phyloP scores from a whole-genome alignment of 768 basidiomycete species.

The Boletus rex-veris region DNA sequence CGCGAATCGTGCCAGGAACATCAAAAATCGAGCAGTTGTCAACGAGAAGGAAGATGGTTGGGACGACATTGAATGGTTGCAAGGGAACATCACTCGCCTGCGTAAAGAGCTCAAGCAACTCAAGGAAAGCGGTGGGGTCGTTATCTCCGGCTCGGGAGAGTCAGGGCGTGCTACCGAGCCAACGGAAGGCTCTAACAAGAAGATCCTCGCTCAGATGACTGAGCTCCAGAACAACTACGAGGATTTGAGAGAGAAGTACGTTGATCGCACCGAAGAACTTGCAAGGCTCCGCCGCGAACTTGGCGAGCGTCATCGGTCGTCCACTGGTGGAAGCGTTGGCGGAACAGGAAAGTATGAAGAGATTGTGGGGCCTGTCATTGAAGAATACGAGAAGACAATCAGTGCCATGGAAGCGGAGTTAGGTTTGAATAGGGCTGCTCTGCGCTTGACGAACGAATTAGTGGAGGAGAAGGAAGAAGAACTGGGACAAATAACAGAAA shows the following conservation, averaged over 20 bases:
- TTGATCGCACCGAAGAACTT: constrained; percentile 86
- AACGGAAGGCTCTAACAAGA: constrained; percentile 66
- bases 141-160: constrained; percentile 25
- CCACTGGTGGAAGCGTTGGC: constrained; percentile 54
- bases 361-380: constrained; percentile 95
- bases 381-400: constrained; percentile 98
- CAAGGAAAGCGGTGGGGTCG: constrained; percentile 57
- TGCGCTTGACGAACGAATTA: constrained; percentile 88
- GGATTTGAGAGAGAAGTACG: constrained; percentile 77
- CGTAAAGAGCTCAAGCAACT: constrained; percentile 81
- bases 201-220: constrained; percentile 74
- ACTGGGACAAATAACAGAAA: constrained; percentile 56
- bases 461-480: constrained; percentile 91
- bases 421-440: constrained; percentile 78
- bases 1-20: constrained; percentile 94
- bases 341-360: constrained; percentile 83
- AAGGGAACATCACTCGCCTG: constrained; percentile 78
- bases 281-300: constrained; percentile 75
- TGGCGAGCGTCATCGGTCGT: constrained; percentile 65
- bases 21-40: constrained; percentile 89
- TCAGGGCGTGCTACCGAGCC: constrained; percentile 33
- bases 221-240: constrained; percentile 86
- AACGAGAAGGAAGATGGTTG: constrained; percentile 97
- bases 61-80: constrained; percentile 98
- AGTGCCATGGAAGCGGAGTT: constrained; percentile 92